Percentiles rank a stretch among this genome's conserved stretches.
Conservation (phyloP, 2,329 filamentous ascomycete genomes). For the Lachnellula willkommii region DNA sequence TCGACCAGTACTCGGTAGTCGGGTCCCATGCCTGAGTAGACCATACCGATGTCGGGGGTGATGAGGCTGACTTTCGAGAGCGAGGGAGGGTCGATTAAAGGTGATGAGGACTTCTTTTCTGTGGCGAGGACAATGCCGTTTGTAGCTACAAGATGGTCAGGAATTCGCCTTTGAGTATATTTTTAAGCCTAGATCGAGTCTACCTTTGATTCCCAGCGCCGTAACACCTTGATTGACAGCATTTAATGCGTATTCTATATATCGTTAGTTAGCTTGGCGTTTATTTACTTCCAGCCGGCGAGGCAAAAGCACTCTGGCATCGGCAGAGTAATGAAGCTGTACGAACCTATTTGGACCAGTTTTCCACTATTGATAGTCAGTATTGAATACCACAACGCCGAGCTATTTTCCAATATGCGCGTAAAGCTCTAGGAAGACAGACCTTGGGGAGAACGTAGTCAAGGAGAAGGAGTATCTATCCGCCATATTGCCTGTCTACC, state of each 20-base stretch:
- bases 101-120: slow-evolving; percentile 98
- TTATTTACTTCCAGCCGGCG: slow-evolving; percentile 11
- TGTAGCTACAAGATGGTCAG: slow-evolving; percentile 57
- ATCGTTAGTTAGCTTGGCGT: slow-evolving; percentile 16
- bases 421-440: slow-evolving; percentile 36
- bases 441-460: slow-evolving; percentile 99
- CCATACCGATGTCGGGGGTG: slow-evolving; percentile 99
- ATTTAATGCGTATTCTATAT: slow-evolving; percentile 92
- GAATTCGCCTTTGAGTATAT: neutral
- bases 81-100: slow-evolving; percentile 89
- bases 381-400: slow-evolving; percentile 8
- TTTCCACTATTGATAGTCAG: slow-evolving; percentile 65
- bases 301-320: slow-evolving; percentile 5
- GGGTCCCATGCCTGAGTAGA: slow-evolving; percentile 98
- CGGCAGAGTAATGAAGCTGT: slow-evolving; percentile 1
- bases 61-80: slow-evolving; percentile 97
- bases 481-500: slow-evolving; percentile 60
- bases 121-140: slow-evolving; percentile 98
- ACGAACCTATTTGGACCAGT: slow-evolving; percentile 92
- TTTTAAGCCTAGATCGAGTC: slow-evolving; percentile 16
- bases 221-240: slow-evolving; percentile 99
- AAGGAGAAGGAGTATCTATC: slow-evolving; percentile 99
- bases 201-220: slow-evolving; percentile 96
- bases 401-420: slow-evolving; percentile 9
- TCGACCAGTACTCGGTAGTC: slow-evolving; percentile 98